phyloP scores from a whole-genome alignment of 2,329 filamentous ascomycete species.

The Cladobotryum protrusum region DNA sequence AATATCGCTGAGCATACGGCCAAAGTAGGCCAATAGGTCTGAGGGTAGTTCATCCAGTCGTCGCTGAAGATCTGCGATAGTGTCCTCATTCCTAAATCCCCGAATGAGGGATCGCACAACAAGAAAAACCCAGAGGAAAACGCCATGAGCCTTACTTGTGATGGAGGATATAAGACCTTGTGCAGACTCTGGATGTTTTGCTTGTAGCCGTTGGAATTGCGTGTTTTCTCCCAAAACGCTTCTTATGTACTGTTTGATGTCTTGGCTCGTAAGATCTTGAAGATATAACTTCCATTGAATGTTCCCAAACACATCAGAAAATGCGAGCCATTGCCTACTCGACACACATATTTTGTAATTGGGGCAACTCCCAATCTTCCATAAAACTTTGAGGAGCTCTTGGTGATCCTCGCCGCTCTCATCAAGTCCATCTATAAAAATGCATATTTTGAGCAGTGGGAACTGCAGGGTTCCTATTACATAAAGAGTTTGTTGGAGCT shows the following conservation, averaged over 20 bases:
- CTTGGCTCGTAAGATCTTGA: constrained; percentile 11
- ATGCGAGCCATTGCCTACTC: constrained; percentile 11
- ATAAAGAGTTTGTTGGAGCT: constrained; percentile 1
- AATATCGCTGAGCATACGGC: constrained; percentile 4
- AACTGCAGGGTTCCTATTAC: neutral
- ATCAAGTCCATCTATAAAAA: constrained; percentile 18
- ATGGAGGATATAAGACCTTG: constrained; percentile 3
- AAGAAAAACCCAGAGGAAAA: constrained; percentile 19
- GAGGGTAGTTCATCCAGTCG: constrained; percentile 6
- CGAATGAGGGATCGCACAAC: constrained; percentile 8
- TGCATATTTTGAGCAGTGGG: constrained; percentile 4
- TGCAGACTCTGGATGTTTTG: neutral
- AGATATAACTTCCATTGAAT: constrained; percentile 9
- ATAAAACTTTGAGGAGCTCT: constrained; percentile 6
- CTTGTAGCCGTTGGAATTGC: constrained; percentile 2
- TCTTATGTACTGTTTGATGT: constrained; percentile 11
- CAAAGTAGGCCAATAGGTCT: constrained; percentile 12
- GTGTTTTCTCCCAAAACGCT: constrained; percentile 2
- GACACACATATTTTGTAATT: constrained; percentile 16
- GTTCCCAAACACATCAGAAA: constrained; percentile 5
- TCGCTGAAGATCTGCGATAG: neutral
- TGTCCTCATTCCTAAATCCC: constrained; percentile 4
- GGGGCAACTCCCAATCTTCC: neutral
- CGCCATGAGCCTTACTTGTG: constrained; percentile 9
- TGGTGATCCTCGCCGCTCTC: constrained; percentile 14